Evolutionary conservation across 768 basidiomycete genomes (phyloP).

Genomic region (Gautieria morchelliformis): DNA sequence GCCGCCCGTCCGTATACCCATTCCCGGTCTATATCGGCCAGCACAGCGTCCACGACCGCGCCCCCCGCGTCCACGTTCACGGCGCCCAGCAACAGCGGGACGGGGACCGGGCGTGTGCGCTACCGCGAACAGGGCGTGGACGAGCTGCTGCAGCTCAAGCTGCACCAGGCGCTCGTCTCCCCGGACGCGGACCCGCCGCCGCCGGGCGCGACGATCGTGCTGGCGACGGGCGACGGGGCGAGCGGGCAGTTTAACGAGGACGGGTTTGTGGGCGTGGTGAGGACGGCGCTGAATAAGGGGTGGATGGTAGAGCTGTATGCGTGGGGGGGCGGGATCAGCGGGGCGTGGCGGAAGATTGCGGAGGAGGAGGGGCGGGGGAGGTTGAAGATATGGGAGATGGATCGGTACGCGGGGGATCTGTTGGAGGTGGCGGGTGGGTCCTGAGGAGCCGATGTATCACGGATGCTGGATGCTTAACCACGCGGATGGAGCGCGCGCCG

Average conservation of each 20-base stretch:
- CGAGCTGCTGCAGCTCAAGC: conserved; percentile 86
- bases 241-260: conserved; percentile 88
- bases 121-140: conserved; percentile 93
- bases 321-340: conserved; percentile 78
- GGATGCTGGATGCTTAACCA: neutral
- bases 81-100: neutral
- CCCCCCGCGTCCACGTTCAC: conserved; percentile 9
- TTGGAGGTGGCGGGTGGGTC: neutral
- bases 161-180: conserved; percentile 76
- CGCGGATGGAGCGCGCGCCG: neutral
- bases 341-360: conserved; percentile 66
- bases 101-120: conserved; percentile 32
- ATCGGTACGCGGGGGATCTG: conserved; percentile 1
- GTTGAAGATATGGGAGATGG: conserved; percentile 5
- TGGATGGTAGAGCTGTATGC: conserved; percentile 95
- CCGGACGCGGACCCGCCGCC: conserved; percentile 49
- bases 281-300: conserved; percentile 77
- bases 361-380: conserved; percentile 15
- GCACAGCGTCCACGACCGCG: conserved; percentile 2
- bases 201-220: conserved; percentile 65
- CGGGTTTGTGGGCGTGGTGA: conserved; percentile 83
- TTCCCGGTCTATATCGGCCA: neutral
- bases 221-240: conserved; percentile 92
- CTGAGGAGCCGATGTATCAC: neutral
- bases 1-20: conserved; percentile 8